Percentiles rank a stretch among this genome's conserved stretches.
phyloP scores from a whole-genome alignment of 2,329 filamentous ascomycete species.

The Phialophora expanda region DNA sequence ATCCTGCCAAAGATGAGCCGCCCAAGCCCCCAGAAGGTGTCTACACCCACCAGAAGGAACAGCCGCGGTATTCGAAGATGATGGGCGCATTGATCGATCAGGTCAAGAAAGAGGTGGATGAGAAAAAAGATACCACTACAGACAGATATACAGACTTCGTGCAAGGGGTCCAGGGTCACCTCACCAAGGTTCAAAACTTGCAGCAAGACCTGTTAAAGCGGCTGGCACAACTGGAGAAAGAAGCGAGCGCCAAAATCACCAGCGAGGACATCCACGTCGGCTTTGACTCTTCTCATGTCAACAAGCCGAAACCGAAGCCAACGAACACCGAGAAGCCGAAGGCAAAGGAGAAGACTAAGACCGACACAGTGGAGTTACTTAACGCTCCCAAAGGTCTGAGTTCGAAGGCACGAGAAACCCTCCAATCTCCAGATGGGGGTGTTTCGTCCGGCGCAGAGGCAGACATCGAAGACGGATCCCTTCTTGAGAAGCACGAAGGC shows the following conservation, averaged over 20 bases:
- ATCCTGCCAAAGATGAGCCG: conserved; percentile 73
- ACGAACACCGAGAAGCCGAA: conserved; percentile 41
- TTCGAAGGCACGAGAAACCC: conserved; percentile 44
- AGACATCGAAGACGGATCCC: conserved; percentile 61
- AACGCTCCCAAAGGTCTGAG: conserved; percentile 56
- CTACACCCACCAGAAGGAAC: conserved; percentile 72
- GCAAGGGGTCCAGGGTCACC: conserved; percentile 75
- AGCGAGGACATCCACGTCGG: conserved; percentile 87
- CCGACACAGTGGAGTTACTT: conserved; percentile 69
- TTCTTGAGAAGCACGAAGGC: conserved; percentile 47
- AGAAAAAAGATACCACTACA: conserved; percentile 64
- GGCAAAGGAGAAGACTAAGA: conserved; percentile 25
- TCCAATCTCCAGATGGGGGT: conserved; percentile 49
- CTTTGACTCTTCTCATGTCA: conserved; percentile 84
- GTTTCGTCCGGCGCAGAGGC: conserved; percentile 65
- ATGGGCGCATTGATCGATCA: conserved; percentile 95
- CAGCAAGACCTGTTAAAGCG: conserved; percentile 76
- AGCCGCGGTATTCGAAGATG: conserved; percentile 93
- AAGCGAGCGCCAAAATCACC: conserved; percentile 88
- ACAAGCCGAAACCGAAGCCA: conserved; percentile 60
- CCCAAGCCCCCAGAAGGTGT: conserved; percentile 80
- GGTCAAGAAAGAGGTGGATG: conserved; percentile 83
- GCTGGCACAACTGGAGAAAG: conserved; percentile 79
- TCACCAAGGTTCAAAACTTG: conserved; percentile 75
- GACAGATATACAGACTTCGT: conserved; percentile 77